Percentiles rank a stretch among this genome's conserved stretches.
These are phyloP conservation scores for Fusarium scirpi DNA, from an alignment of 2,329 filamentous ascomycete species.

Conservation along the genomic window DNA sequence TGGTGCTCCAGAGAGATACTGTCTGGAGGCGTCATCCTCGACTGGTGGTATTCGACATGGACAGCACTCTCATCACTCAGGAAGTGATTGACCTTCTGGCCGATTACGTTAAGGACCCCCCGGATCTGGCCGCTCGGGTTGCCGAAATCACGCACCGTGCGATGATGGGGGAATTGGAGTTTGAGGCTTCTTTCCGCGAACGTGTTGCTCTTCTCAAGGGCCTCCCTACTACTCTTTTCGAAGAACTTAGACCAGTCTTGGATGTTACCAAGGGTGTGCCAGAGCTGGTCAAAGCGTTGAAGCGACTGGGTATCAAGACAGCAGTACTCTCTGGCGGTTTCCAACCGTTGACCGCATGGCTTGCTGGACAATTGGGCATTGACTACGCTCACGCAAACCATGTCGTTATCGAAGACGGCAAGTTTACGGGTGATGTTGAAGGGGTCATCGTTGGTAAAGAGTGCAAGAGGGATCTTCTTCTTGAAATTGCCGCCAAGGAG, in stretches of 20 bases:
- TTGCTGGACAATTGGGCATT: constrained; percentile 82
- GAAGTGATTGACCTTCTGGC: constrained; percentile 98
- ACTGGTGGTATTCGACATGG: constrained; percentile 97
- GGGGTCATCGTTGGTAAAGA: constrained; percentile 81
- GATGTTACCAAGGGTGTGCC: constrained; percentile 85
- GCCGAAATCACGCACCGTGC: constrained; percentile 91
- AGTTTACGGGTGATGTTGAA: constrained; percentile 77
- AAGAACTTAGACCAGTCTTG: constrained; percentile 78
- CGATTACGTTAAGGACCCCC: constrained; percentile 74
- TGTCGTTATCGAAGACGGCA: constrained; percentile 71
- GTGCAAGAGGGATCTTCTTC: constrained; percentile 77
- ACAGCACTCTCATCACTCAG: constrained; percentile 95
- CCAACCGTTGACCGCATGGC: constrained; percentile 87
- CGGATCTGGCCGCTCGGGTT: constrained; percentile 83
- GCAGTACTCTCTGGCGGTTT: constrained; percentile 95
- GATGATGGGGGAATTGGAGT: constrained; percentile 97
- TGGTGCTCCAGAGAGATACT: constrained; percentile 79
- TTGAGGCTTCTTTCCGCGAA: constrained; percentile 83
- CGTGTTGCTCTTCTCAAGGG: constrained; percentile 85
- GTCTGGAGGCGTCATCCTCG: constrained; percentile 84
- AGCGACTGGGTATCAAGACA: constrained; percentile 83
- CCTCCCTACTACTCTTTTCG: constrained; percentile 81
- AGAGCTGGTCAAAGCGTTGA: constrained; percentile 79
- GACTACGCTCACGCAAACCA: constrained; percentile 93
- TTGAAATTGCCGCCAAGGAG: constrained; percentile 77